A percentile compares a stretch with the other conserved stretches of the same genome.
phyloP scores from a whole-genome alignment of 306 rosid genomes.

The Vachellia collinsii region DNA sequence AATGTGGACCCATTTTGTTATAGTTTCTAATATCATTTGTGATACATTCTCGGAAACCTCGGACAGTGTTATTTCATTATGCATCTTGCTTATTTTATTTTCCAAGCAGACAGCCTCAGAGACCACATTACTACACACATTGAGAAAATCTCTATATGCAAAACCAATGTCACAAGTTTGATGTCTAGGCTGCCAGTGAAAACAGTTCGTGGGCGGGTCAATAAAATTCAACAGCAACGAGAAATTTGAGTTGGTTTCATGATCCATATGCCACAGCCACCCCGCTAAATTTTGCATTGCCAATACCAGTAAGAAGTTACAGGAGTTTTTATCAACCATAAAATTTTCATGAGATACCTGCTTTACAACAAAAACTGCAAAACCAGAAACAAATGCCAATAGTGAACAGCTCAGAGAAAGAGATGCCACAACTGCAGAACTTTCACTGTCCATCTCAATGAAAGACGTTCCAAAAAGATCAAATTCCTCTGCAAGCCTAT shows the following conservation, averaged over 20 bases:
- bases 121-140: slow-evolving; percentile 47
- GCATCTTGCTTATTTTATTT: slow-evolving; percentile 28
- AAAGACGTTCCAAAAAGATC: slow-evolving; percentile 55
- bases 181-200: slow-evolving; percentile 39
- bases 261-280: slow-evolving; percentile 50
- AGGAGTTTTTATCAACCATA: slow-evolving; percentile 25
- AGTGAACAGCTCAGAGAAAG: slow-evolving; percentile 60
- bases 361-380: slow-evolving; percentile 45
- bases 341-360: slow-evolving; percentile 20
- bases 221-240: slow-evolving; percentile 42
- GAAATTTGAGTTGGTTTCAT: slow-evolving; percentile 47
- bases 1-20: slow-evolving; percentile 54
- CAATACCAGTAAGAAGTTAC: slow-evolving; percentile 32
- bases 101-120: slow-evolving; percentile 41
- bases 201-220: slow-evolving; percentile 39
- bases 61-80: slow-evolving; percentile 30
- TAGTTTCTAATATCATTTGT: slow-evolving; percentile 36
- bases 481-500: slow-evolving; percentile 50
- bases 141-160: slow-evolving; percentile 46
- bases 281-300: slow-evolving; percentile 49
- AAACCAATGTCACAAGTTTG: slow-evolving; percentile 32
- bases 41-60: slow-evolving; percentile 43
- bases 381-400: slow-evolving; percentile 60
- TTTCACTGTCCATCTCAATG: slow-evolving; percentile 57
- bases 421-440: slow-evolving; percentile 48